Evolutionary conservation across 345 rosid species (phyloP).

Genomic region (Citrus medica): DNA sequence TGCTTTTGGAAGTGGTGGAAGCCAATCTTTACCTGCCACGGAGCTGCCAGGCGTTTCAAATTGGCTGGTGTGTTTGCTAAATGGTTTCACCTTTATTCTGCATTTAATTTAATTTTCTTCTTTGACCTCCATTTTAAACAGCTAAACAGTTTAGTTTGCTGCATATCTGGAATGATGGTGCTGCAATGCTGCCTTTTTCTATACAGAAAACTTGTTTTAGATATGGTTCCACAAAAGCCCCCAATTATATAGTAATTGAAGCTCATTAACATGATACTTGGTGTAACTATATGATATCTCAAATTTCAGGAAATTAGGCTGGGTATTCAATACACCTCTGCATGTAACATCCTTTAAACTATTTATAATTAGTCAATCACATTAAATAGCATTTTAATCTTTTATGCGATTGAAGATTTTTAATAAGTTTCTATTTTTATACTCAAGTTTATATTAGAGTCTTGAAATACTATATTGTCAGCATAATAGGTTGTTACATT

Average conservation of each 20-base stretch:
- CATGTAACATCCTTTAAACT: not conserved
- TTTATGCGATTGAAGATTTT: not conserved
- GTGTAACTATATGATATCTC: not conserved
- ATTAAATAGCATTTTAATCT: not conserved
- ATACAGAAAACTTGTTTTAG: not conserved
- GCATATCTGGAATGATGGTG: not conserved
- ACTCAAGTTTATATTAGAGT: not conserved
- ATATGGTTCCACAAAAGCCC: not conserved
- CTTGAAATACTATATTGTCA: not conserved
- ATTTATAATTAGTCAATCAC: not conserved
- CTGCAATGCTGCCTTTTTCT: not conserved
- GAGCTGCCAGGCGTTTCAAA: constrained; percentile 97
- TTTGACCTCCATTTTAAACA: not conserved
- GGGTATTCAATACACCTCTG: not conserved
- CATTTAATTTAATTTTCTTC: not conserved
- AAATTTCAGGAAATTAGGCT: constrained; percentile 4
- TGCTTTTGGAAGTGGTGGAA: constrained; percentile 97
- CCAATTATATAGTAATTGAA: not conserved
- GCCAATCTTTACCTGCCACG: constrained; percentile 90
- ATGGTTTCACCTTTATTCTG: not conserved
- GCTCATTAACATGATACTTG: not conserved
- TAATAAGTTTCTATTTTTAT: not conserved
- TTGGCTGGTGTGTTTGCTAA: constrained; percentile 73
- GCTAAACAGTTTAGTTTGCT: not conserved
- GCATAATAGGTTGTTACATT: not conserved